Base-by-base conservation (phyloP, 1,284 basidiomycete species). In the Microbotryomycetes sp. region DNA sequence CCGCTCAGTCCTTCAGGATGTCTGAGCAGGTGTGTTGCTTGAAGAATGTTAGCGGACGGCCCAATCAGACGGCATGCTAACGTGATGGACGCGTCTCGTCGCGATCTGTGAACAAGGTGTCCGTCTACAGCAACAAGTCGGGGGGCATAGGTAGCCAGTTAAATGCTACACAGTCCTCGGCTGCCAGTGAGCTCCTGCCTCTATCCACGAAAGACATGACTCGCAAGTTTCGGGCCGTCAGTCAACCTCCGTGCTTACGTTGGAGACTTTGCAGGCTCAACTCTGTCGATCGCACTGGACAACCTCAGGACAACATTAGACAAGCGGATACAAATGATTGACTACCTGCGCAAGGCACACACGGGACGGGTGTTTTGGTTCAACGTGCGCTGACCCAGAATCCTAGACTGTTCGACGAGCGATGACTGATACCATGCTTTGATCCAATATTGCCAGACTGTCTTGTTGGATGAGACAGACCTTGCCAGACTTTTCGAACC, bases 321-420 rank as follows among this genome's bases (percentile, higher is more conserved):
- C 77, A 91, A 89, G 79, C 80, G 89, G 62, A 86, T 91, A 64
- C 81, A 88, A 70, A 89, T 88, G 5, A 78, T 91, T 70, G 88
- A 86, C 0, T 91, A 91, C 74, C 79, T 91, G 73, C 82, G 87
- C 65, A 87, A 84, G 70, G 86, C 88, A 23, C 86, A 90, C 69
- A 86, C 89, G 77, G 89, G 89, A 84, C 89, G 72, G 69, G 66
- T 71, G 30, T 71, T 90, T 74, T 92, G 89, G 89, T 89, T 92
- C 72, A 87, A 90, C 32, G 66, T 66, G 31, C 28, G 66, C 50
- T 2, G 1, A 9, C n/a, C 5, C 42, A 4, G 9, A 6, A 23
- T 1, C 30, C 1, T 32, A 29, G 28, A 26, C 1, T 1, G 6
- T 6, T 3, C 15, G 23, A 16, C 47, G 9, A 3, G 23, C 12